Evolutionary conservation across 139 green algal genomes (phyloP), one percentile per base, ranked within the genome.

Genomic region (Coccomyxa sp.): DNA sequence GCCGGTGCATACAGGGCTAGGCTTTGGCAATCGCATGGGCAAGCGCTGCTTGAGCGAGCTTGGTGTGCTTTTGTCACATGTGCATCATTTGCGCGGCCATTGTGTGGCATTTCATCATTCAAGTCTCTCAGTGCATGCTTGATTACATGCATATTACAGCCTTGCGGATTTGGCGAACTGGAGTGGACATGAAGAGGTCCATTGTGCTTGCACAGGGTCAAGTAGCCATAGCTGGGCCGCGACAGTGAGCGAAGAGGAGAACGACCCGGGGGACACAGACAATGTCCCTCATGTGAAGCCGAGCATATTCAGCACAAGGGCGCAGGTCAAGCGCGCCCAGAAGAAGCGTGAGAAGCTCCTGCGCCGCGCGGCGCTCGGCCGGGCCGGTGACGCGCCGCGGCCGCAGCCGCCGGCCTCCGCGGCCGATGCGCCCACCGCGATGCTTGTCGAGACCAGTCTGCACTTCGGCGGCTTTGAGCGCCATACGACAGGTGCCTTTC

Each of bases 381-480:
- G 18, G 18, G 13, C 51, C 17, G 63, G 63, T 10, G 30, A 25
- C 12, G 58, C 10, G 9, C 57, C 58, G 15, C 77, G 21, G 71
- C 79, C 59, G 25, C 15, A 58, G 30, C 12, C 31, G 60, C 78
- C 67, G 30, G 59, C 30, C 15, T 13, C 18, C 66, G 76, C 9
- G 27, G 30, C 14, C 17, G 32, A 77, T 66, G 71, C 31, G 28
- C 51, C 31, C 60, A 71, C 27, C 0, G 18, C 27, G 0, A 25
- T 78, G 28, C 45, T 76, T 27, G 57, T 14, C 14, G 75, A 63
- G 11, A 84, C 79, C 31, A 51, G 58, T 13, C 30, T 86, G 31
- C 27, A 84, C 4, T 96, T 89, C 86, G 93, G 89, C 28, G 83
- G 81, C 18, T 96, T 96, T 83, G 93, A 96, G 85, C 75, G 67